Base-by-base conservation (phyloP, 257 asterid genomes). In the Solanum ossicruentum region DNA sequence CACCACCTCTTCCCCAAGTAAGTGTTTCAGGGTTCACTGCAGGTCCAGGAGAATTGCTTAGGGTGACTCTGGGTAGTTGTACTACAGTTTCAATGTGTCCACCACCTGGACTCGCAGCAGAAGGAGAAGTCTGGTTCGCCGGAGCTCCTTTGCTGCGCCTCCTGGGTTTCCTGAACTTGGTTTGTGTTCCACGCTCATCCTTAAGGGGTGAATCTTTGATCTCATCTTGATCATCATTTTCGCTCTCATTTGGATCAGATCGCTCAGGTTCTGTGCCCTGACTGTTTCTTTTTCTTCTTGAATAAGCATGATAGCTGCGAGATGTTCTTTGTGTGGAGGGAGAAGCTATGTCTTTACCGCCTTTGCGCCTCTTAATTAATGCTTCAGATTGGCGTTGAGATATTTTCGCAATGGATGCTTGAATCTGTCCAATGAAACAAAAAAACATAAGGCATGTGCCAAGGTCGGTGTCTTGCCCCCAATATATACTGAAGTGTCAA, bases 1-100 rank as follows among this genome's bases (percentile, higher is more conserved):
- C 84, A 75, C 90, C 91, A 75, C 89, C 88, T 84, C 89, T 54
- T 26, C 89, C 93, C 90, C 93, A 88, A 26, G 90, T 83, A 28
- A 87, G 88, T 36, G 73, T 80, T 65, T 86, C 88, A 28, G 85
- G 86, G 75, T 67, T 88, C 61, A 57, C 54, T 47, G 69, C 41
- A 49, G 75, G 70, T 43, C 83, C 87, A 58, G 83, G 78, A 39
- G 85, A 81, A 60, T 49, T 83, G 36, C 75, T 80, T 28, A 23
- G 84, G 36, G 82, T 86, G 75, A 87, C 86, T 80, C 85, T 80
- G 6, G 41, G 55, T 41, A 82, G 60, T 13, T 49, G 80, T 60
- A 54, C 70, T 65, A 85, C 67, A 83, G 60, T 85, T 87, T 80
- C 91, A 63, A 43, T 70, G 65, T 20, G 71, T 23, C 81, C 85